These are phyloP conservation scores for Bipolaris sorokiniana DNA, from an alignment of 2,329 filamentous ascomycete genomes.

Conservation along the genomic window DNA sequence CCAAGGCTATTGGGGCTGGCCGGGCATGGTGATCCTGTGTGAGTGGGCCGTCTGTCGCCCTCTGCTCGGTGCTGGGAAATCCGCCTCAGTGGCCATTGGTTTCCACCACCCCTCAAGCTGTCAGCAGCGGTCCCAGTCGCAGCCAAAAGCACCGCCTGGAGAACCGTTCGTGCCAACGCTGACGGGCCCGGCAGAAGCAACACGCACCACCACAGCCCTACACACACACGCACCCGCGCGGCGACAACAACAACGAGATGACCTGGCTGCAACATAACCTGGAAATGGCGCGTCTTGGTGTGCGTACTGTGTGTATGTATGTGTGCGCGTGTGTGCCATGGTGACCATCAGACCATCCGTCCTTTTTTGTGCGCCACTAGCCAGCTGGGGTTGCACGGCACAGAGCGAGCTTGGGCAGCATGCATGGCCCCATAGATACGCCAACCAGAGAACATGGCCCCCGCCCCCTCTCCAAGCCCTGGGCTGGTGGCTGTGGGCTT, in stretches of 20 bases:
- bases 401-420: slow-evolving; percentile 4
- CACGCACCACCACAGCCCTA: not conserved
- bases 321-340: not conserved
- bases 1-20: not conserved
- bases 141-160: slow-evolving; percentile 7
- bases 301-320: too few species aligned
- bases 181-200: slow-evolving; percentile 1
- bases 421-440: slow-evolving; percentile 11
- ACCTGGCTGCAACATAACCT: not conserved
- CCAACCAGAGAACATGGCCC: slow-evolving; percentile 7
- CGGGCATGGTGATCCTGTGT: slow-evolving; percentile 18
- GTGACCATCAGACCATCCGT: slow-evolving; percentile 27
- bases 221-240: not conserved
- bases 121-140: slow-evolving; percentile 19
- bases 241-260: not conserved
- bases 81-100: slow-evolving; percentile 29
- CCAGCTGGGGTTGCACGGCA: slow-evolving; percentile 27
- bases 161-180: slow-evolving; percentile 11
- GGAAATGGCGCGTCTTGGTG: not conserved
- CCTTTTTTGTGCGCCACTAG: slow-evolving; percentile 18
- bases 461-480: not conserved
- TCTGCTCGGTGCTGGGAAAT: slow-evolving; percentile 15
- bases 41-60: slow-evolving; percentile 13
- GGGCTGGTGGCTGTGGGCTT: too few species aligned
- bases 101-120: slow-evolving; percentile 16